A percentile compares a stretch with the other conserved stretches of the same genome.
These are phyloP conservation scores for Pyrus pyrifolia DNA, from an alignment of 306 rosid species.

Conservation along the genomic window DNA sequence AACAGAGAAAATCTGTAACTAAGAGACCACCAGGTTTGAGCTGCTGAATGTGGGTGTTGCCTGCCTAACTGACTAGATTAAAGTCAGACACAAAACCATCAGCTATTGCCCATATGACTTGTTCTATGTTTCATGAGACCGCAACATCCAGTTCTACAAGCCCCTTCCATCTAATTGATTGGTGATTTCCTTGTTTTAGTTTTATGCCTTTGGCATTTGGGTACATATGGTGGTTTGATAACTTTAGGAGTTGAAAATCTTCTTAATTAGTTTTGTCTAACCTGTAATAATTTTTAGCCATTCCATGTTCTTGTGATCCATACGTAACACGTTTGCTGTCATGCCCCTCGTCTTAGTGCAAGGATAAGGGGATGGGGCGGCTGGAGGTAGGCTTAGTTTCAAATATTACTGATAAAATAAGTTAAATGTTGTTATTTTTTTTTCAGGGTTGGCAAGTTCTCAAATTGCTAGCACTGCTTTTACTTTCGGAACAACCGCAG, in stretches of 20 bases:
- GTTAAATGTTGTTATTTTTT: background rate
- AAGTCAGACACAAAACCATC: background rate
- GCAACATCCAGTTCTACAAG: background rate
- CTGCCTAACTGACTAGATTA: background rate
- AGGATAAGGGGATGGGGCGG: background rate
- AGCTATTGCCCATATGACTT: background rate
- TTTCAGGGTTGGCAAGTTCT: constrained; percentile 60
- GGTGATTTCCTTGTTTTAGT: background rate
- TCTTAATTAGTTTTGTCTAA: background rate
- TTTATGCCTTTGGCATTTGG: background rate
- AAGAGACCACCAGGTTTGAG: background rate
- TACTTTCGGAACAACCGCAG: constrained; percentile 77
- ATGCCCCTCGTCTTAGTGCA: background rate
- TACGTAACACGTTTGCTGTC: background rate
- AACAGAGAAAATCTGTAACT: background rate
- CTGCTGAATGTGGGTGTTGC: background rate
- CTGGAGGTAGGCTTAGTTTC: background rate
- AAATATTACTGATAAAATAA: background rate
- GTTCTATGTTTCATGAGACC: background rate
- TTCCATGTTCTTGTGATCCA: background rate
- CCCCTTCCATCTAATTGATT: background rate
- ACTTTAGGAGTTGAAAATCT: background rate
- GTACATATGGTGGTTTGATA: background rate
- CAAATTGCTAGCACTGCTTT: constrained; percentile 71
- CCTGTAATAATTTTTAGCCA: background rate